phyloP scores from a whole-genome alignment of 768 basidiomycete species.

The Serendipita sp. region DNA sequence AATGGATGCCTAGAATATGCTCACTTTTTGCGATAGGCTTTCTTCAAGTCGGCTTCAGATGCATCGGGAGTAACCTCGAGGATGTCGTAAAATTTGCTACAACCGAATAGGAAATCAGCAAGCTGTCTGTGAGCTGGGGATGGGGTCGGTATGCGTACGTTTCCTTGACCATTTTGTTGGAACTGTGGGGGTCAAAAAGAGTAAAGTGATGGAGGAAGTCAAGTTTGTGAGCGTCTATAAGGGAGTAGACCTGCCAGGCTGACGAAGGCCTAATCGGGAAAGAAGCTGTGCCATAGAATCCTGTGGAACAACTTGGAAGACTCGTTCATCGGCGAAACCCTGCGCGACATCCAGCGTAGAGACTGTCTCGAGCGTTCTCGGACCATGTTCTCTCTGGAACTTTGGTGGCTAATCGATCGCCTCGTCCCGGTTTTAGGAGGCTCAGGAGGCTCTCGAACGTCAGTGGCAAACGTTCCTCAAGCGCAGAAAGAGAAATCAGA shows the following conservation, averaged over 20 bases:
- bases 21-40: constrained; percentile 89
- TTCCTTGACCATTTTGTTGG: constrained; percentile 13
- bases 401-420: not conserved
- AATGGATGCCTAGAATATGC: constrained; percentile 8
- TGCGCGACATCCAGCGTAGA: not conserved
- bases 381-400: not conserved
- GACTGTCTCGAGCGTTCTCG: not conserved
- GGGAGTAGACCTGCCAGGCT: not conserved
- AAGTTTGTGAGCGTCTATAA: not conserved
- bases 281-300: not conserved
- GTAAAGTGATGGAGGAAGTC: not conserved
- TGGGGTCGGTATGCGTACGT: constrained; percentile 10
- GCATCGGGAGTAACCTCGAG: constrained; percentile 70
- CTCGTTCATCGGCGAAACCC: not conserved
- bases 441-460: not conserved
- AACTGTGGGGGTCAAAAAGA: not conserved
- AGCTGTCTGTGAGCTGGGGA: not conserved
- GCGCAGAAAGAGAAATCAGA: too few relatives aligned
- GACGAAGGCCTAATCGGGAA: not conserved
- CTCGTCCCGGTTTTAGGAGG: not conserved
- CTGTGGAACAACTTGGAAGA: not conserved
- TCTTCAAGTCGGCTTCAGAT: constrained; percentile 77
- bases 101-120: not conserved
- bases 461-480: too few relatives aligned
- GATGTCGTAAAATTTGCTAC: constrained; percentile 83